These are phyloP conservation scores for Botrytis deweyae DNA, from an alignment of 2,329 filamentous ascomycete species.

Conservation along the genomic window DNA sequence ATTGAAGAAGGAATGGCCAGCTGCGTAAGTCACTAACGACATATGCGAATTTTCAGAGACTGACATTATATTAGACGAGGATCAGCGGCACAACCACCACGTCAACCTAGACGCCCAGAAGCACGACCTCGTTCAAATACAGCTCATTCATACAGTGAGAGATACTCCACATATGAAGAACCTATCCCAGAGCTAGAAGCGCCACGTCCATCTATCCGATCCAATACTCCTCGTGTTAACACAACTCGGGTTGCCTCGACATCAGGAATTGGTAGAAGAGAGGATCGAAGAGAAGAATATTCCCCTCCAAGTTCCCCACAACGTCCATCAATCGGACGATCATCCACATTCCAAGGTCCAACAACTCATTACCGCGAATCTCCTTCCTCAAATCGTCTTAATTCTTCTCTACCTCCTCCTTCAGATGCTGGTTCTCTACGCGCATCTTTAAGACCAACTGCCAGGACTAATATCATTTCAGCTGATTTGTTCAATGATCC, in stretches of 20 bases:
- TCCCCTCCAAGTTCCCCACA: constrained; percentile 34
- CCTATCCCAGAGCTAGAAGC: constrained; percentile 44
- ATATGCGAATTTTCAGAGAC: background rate
- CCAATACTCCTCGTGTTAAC: constrained; percentile 32
- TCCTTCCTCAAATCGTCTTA: constrained; percentile 48
- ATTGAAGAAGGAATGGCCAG: constrained; percentile 68
- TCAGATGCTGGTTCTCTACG: constrained; percentile 45
- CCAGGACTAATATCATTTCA: constrained; percentile 3
- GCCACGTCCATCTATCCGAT: constrained; percentile 52
- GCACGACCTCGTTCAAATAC: constrained; percentile 59
- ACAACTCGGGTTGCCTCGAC: constrained; percentile 34
- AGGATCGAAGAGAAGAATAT: constrained; percentile 35
- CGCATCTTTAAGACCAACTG: constrained; percentile 40
- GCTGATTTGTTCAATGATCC: constrained; percentile 51
- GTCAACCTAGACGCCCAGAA: constrained; percentile 29
- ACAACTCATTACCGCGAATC: constrained; percentile 52
- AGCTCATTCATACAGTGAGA: constrained; percentile 61
- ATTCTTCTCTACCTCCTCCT: constrained; percentile 44
- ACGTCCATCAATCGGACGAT: constrained; percentile 51
- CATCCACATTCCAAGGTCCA: constrained; percentile 59
- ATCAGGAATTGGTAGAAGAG: constrained; percentile 30
- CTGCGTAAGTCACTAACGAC: constrained; percentile 47
- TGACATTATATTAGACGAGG: constrained; percentile 18
- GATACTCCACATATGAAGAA: constrained; percentile 55
- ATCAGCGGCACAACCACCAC: constrained; percentile 26